phyloP scores from a whole-genome alignment of 441 rosid genomes.

The Populus tomentosa region DNA sequence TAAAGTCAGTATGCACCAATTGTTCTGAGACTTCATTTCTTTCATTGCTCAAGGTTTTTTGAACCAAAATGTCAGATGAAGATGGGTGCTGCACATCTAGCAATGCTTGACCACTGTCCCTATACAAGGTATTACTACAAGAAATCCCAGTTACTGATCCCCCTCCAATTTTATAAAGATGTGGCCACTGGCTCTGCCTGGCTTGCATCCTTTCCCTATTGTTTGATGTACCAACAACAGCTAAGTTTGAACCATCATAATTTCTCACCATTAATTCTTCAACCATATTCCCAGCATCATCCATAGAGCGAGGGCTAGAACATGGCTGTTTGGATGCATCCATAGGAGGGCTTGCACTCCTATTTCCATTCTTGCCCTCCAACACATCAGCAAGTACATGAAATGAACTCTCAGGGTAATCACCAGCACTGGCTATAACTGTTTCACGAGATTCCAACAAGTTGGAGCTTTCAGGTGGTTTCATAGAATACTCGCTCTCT shows the following conservation, averaged over 20 bases:
- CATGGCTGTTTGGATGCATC: conserved; percentile 40
- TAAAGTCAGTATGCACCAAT: conserved; percentile 32
- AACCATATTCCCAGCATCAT: conserved; percentile 53
- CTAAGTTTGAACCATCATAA: conserved; percentile 45
- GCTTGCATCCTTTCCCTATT: conserved; percentile 45
- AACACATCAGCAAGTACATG: conserved; percentile 46
- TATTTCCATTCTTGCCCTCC: conserved; percentile 43
- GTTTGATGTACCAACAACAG: conserved; percentile 62
- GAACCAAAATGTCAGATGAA: conserved; percentile 37
- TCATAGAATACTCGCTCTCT: conserved; percentile 47
- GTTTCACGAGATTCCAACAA: conserved; percentile 41
- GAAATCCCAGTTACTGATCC: conserved; percentile 57
- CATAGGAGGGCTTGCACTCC: conserved; percentile 15
- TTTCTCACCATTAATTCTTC: conserved; percentile 75
- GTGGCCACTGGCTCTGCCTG: conserved; percentile 47
- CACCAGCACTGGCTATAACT: conserved; percentile 30
- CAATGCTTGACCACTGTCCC: conserved; percentile 28
- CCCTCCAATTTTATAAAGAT: conserved; percentile 42
- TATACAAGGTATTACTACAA: conserved; percentile 19
- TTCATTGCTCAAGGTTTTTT: conserved; percentile 25
- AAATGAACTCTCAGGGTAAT: conserved; percentile 41
- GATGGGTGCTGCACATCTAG: conserved; percentile 30
- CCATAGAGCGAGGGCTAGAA: conserved; percentile 32
- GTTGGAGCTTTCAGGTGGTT: conserved; percentile 44
- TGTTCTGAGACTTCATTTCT: conserved; percentile 33